Evolutionary conservation across 169 alveolate species (phyloP).

Genomic region (Plasmodium relictum): DNA sequence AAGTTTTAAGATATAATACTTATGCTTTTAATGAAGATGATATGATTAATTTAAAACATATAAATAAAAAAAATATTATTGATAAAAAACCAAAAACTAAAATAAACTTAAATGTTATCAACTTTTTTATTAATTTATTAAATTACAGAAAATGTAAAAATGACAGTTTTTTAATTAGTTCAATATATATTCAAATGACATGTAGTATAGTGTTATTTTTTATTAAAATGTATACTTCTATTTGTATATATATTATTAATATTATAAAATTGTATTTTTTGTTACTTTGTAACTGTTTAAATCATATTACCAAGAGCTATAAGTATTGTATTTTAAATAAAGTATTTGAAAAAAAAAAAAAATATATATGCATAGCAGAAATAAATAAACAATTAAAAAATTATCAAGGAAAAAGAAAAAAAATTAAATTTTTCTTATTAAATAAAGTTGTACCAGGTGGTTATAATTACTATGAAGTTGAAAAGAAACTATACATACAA

Average conservation of each 20-base stretch:
- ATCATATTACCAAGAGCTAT: constrained; percentile 20
- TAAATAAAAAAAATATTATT: background rate
- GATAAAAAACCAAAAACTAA: constrained; percentile 2
- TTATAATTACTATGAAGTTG: constrained; percentile 2
- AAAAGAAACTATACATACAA: background rate
- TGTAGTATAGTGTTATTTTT: constrained; percentile 10
- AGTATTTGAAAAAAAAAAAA: constrained; percentile 3
- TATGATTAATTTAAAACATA: background rate
- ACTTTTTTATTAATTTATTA: constrained; percentile 11
- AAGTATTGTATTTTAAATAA: constrained; percentile 5
- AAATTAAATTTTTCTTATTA: background rate
- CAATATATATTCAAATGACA: constrained; percentile 14
- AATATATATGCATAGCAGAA: background rate
- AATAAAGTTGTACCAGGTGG: background rate
- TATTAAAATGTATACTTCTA: constrained; percentile 21
- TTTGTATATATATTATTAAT: constrained; percentile 6
- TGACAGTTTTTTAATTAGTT: background rate
- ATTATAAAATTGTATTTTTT: background rate
- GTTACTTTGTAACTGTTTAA: constrained; percentile 5
- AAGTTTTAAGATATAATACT: constrained; percentile 11
- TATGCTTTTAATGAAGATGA: constrained; percentile 17
- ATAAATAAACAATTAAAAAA: background rate
- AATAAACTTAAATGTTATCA: background rate
- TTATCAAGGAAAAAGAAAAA: background rate
- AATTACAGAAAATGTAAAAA: constrained; percentile 20